phyloP scores from a whole-genome alignment of 352 stramenopile genomes.

The Phytophthora litchii region DNA sequence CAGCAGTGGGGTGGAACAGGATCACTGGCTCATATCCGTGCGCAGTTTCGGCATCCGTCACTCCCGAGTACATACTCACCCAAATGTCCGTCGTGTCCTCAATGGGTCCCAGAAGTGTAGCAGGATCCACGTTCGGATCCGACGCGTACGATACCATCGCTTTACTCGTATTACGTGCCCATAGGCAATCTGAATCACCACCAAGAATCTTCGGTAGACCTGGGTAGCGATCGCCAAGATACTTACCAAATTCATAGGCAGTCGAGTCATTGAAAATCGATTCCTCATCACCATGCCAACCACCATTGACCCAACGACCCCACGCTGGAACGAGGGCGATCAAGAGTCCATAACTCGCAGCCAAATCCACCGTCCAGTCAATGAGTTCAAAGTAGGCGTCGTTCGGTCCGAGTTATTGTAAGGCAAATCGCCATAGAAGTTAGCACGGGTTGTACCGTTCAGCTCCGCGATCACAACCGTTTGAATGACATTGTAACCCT shows the following conservation, averaged over 20 bases:
- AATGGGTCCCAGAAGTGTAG: constrained; percentile 6
- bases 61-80: too few relatives aligned
- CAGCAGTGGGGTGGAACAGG: too few relatives aligned
- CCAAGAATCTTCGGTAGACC: constrained; percentile 30
- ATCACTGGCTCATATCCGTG: too few relatives aligned
- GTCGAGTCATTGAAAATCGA: constrained; percentile 32
- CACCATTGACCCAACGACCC: constrained; percentile 32
- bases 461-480: constrained; percentile 33
- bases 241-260: constrained; percentile 27
- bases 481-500: constrained; percentile 35
- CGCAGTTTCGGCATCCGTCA: too few relatives aligned
- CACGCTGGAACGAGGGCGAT: constrained; percentile 27
- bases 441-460: constrained; percentile 28
- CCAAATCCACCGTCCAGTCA: constrained; percentile 28
- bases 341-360: constrained; percentile 27
- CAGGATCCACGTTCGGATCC: constrained; percentile 12
- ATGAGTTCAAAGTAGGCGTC: constrained; percentile 34
- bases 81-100: constrained; percentile 18
- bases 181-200: constrained; percentile 26
- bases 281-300: constrained; percentile 10
- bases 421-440: constrained; percentile 34
- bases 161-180: constrained; percentile 24
- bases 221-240: constrained; percentile 24
- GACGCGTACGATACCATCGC: constrained; percentile 12
- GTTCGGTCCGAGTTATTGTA: constrained; percentile 39